These are phyloP conservation scores for Haplosporangium sp. DNA, from an alignment of 371 early-diverging fungal genomes.

Conservation along the genomic window DNA sequence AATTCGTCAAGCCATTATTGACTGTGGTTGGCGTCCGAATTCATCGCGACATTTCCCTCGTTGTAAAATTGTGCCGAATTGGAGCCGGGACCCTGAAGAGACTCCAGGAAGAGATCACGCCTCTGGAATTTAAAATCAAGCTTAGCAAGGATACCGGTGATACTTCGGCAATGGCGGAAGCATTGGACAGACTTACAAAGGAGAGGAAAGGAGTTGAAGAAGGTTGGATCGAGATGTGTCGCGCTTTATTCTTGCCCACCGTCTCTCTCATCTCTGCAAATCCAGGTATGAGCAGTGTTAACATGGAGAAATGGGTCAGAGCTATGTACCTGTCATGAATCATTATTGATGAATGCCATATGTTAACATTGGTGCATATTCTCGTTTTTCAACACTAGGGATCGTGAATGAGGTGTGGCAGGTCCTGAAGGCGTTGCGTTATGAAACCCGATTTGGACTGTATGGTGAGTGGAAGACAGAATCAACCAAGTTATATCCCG, in stretches of 20 bases:
- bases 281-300: slow-evolving; percentile 59
- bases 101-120: slow-evolving; percentile 18
- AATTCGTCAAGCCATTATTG: slow-evolving; percentile 61
- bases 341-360: too few relatives aligned
- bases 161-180: not conserved
- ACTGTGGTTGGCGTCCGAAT: slow-evolving; percentile 62
- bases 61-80: slow-evolving; percentile 58
- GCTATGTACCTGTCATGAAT: too few relatives aligned
- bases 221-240: slow-evolving; percentile 70
- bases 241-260: slow-evolving; percentile 80
- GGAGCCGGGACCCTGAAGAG: slow-evolving; percentile 57
- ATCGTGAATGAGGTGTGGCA: slow-evolving; percentile 82
- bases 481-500: slow-evolving; percentile 53
- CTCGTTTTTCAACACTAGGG: slow-evolving; percentile 26
- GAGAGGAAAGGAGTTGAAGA: slow-evolving; percentile 11
- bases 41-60: slow-evolving; percentile 60
- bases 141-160: not conserved
- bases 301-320: too few relatives aligned
- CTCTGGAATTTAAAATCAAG: not conserved
- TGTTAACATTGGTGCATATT: slow-evolving; percentile 1
- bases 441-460: slow-evolving; percentile 74
- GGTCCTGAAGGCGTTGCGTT: slow-evolving; percentile 71
- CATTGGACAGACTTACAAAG: not conserved
- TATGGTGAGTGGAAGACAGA: slow-evolving; percentile 87
- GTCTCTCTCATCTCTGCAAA: slow-evolving; percentile 76